A percentile compares a stretch with the other conserved stretches of the same genome.
Conservation (phyloP, 495 filamentous ascomycete genomes). For the Evansstolkia leycettana region DNA sequence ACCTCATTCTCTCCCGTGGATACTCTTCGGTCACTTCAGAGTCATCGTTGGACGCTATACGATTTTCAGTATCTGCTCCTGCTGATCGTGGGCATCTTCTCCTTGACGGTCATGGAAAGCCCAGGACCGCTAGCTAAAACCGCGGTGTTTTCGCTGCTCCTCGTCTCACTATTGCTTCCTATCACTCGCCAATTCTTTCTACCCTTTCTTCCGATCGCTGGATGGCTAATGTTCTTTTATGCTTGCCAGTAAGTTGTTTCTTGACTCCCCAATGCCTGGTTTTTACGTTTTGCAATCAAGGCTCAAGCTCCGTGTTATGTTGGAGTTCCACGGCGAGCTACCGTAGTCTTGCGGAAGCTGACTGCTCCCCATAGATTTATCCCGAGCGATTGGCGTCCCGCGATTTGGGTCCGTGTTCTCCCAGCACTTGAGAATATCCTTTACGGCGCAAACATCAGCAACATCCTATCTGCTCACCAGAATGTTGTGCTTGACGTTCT, state of each 20-base stretch:
- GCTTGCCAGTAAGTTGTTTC: constrained; percentile 67
- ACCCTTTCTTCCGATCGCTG: constrained; percentile 71
- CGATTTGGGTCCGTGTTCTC: constrained; percentile 88
- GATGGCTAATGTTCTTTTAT: constrained; percentile 82
- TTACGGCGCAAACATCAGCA: constrained; percentile 91
- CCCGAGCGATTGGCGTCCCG: constrained; percentile 69
- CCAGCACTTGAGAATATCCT: constrained; percentile 95
- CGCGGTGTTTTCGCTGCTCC: constrained; percentile 48
- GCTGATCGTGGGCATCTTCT: constrained; percentile 63
- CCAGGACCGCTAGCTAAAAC: constrained; percentile 65
- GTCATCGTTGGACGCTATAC: constrained; percentile 71
- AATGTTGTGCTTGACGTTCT: constrained; percentile 69
- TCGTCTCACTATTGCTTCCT: constrained; percentile 66
- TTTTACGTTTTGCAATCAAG: no score
- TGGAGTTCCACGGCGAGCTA: no score
- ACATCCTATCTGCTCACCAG: constrained; percentile 82
- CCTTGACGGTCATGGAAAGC: constrained; percentile 62
- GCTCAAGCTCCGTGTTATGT: no score
- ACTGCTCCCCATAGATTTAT: constrained; percentile 52
- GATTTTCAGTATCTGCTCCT: constrained; percentile 78
- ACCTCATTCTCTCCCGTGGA: constrained; percentile 69
- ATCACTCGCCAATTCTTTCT: constrained; percentile 84
- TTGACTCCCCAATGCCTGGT: constrained; percentile 4
- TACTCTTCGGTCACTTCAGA: constrained; percentile 57
- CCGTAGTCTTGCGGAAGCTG: constrained; percentile 5